Conservation (phyloP, 352 stramenopile species). For the Phytophthora pini region DNA sequence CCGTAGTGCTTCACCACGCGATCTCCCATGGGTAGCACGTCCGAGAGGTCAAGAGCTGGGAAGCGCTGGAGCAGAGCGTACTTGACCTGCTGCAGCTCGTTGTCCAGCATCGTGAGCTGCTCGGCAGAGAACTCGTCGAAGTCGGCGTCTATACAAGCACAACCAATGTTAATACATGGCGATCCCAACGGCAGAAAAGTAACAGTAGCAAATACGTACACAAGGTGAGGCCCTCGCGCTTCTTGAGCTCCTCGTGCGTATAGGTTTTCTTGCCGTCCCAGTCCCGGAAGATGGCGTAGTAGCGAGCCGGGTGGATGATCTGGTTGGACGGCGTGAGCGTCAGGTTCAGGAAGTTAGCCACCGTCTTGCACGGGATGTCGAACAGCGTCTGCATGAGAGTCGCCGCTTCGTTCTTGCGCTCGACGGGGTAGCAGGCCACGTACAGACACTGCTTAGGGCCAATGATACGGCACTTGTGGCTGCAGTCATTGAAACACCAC, state of each 20-base stretch:
- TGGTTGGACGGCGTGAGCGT: slow-evolving; percentile 95
- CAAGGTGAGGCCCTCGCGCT: slow-evolving; percentile 88
- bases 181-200: slow-evolving; percentile 1
- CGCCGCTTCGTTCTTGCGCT: slow-evolving; percentile 79
- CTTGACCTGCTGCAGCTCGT: slow-evolving; percentile 94
- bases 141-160: slow-evolving; percentile 72
- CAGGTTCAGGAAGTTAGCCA: slow-evolving; percentile 94
- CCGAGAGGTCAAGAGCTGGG: slow-evolving; percentile 90
- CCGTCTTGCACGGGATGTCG: slow-evolving; percentile 90
- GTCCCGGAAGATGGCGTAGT: slow-evolving; percentile 94
- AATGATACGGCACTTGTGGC: slow-evolving; percentile 90
- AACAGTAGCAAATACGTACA: slow-evolving; percentile 55
- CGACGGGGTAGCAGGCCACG: slow-evolving; percentile 91
- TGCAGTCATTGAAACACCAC: slow-evolving; percentile 25
- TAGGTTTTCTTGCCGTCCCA: slow-evolving; percentile 93
- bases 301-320: slow-evolving; percentile 93
- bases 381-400: slow-evolving; percentile 89
- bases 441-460: slow-evolving; percentile 92
- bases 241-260: slow-evolving; percentile 80
- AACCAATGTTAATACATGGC: slow-evolving; percentile 11
- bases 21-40: slow-evolving; percentile 91
- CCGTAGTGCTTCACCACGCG: slow-evolving; percentile 94
- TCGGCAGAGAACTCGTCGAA: slow-evolving; percentile 94
- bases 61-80: slow-evolving; percentile 90
- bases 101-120: slow-evolving; percentile 92